Conservation (phyloP, 169 alveolate genomes). For the Plasmodium knowlesi region DNA sequence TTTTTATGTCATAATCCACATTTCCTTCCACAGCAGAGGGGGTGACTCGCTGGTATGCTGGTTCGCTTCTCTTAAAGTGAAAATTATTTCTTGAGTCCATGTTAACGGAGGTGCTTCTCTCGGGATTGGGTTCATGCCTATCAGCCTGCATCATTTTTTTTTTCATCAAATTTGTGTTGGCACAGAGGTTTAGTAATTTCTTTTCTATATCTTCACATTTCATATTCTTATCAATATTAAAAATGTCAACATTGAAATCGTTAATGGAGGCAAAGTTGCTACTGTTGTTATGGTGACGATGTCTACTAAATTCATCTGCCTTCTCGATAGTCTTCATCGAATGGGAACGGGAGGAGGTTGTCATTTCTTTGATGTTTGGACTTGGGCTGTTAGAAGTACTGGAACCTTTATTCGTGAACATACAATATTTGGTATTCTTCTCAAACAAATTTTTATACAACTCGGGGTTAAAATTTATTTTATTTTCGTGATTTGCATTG, state of each 20-base stretch:
- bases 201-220: conserved; percentile 48
- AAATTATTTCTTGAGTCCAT: background rate
- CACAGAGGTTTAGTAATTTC: conserved; percentile 27
- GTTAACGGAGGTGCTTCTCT: background rate
- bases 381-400: background rate
- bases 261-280: conserved; percentile 3
- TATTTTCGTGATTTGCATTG: conserved; percentile 11
- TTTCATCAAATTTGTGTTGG: conserved; percentile 9
- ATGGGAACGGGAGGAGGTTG: background rate
- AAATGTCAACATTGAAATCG: conserved; percentile 49
- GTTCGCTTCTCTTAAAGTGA: background rate
- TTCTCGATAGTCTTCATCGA: background rate
- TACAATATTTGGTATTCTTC: conserved; percentile 12
- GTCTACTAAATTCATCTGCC: conserved; percentile 13
- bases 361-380: background rate
- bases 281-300: background rate
- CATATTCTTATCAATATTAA: conserved; percentile 42
- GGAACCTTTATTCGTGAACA: background rate
- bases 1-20: conserved; percentile 62
- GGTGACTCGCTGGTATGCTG: background rate
- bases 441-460: conserved; percentile 8
- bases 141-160: background rate
- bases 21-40: background rate
- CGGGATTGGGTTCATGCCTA: background rate
- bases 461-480: conserved; percentile 8